Percentiles rank a stretch among this genome's conserved stretches.
These are phyloP conservation scores for Fusarium pseudonygamai DNA, from an alignment of 2,329 filamentous ascomycete genomes.

Conservation along the genomic window DNA sequence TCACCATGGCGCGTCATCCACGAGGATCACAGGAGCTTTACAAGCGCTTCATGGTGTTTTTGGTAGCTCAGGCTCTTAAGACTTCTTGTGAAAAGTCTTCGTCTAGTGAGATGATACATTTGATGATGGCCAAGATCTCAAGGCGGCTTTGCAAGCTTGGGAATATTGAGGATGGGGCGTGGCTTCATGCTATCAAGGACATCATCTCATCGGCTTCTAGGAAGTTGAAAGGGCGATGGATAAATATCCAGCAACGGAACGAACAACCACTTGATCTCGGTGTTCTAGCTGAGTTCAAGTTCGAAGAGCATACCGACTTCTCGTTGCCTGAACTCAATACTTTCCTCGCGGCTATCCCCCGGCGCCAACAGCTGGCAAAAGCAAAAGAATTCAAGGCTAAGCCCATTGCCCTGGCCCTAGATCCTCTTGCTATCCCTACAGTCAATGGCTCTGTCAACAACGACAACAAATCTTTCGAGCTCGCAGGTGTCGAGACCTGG, in stretches of 20 bases:
- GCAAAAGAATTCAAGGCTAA: neutral
- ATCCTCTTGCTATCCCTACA: neutral
- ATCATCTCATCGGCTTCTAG: neutral
- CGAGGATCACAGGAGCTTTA: neutral
- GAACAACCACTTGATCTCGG: neutral
- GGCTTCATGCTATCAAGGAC: slow-evolving; percentile 3
- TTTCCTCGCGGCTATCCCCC: slow-evolving; percentile 13
- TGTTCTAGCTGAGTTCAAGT: neutral
- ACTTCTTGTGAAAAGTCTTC: neutral
- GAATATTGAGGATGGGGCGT: neutral
- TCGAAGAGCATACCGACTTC: slow-evolving; percentile 3
- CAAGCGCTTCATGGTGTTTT: slow-evolving; percentile 31
- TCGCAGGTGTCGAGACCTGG: slow-evolving; percentile 61
- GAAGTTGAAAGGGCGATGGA: slow-evolving; percentile 9
- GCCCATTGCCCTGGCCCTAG: fast-evolving
- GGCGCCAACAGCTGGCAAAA: fast-evolving
- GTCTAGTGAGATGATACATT: slow-evolving; percentile 15
- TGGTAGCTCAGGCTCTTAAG: slow-evolving; percentile 4
- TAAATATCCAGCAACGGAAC: neutral
- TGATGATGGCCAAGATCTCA: slow-evolving; percentile 26
- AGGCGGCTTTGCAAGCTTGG: slow-evolving; percentile 21
- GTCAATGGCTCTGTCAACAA: neutral
- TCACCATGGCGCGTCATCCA: slow-evolving; percentile 22
- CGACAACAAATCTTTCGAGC: neutral
- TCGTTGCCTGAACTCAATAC: slow-evolving; percentile 11